Base-by-base conservation (phyloP, 2,329 filamentous ascomycete species). In the Teratosphaeria nubilosa region DNA sequence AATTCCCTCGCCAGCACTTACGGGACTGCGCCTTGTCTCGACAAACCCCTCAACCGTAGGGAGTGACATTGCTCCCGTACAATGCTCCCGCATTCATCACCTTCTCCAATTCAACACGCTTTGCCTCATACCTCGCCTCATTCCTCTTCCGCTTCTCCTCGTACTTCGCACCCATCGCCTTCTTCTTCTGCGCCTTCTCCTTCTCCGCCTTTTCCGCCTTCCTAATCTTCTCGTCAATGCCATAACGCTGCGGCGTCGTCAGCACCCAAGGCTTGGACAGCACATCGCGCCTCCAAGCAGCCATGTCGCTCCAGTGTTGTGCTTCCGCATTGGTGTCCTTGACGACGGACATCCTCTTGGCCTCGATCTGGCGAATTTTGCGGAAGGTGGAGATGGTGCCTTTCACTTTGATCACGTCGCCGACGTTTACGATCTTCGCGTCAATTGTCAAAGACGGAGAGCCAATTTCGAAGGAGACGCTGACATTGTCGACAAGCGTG, bases 191-290 rank as follows among this genome's bases (percentile, higher is more conserved):
- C 70, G 70, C 63, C 58, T 68, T 73, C 62, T 70, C 68, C 30
- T 60, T 62, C 27, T 70, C 66, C 3, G 25, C 24, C 37, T 70
- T 71, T 32, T 56, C 58, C 74, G 73, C 30, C 70, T 66, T 54
- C 56, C 60, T 62, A 24, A 72, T 61, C 31, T 72, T 69, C 51
- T 70, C 56, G 69, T 71, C 75, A 20, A 83, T 70, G 53, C 64
- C 67, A 57, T 70, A 73, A 51, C 77, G 69, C 60, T 82, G 75
- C 30, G 70, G 68, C 0, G 70, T 66, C 0, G 67, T 72, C 51
- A 86, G 61, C 2, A 73, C 64, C 83, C 84, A 86, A 1, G 82
- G 81, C 56, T 70, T 71, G 2, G 72, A 73, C 24, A 86, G 72
- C 1, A 83, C 74, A 13, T 77, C 71, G 10, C 74, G 66, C 51